A percentile compares a stretch with the other conserved stretches of the same genome.
These are phyloP conservation scores for Truncatella angustata DNA, from an alignment of 2,329 filamentous ascomycete genomes.

Conservation along the genomic window DNA sequence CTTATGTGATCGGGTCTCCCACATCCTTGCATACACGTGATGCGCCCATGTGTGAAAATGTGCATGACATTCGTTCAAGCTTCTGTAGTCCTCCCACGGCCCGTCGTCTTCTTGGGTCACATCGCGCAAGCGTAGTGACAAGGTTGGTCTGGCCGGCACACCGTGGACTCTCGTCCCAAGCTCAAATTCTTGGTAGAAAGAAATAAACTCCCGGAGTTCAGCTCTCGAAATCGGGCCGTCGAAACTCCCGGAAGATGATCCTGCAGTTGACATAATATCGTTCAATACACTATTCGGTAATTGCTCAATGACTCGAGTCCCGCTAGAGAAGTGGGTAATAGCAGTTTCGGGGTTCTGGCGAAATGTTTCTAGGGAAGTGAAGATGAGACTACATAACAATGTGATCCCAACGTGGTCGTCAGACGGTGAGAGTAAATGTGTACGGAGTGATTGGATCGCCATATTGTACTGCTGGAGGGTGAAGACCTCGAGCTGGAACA, in stretches of 20 bases:
- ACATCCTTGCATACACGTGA: neutral
- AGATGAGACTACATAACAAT: slow-evolving; percentile 31
- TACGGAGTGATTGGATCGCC: slow-evolving; percentile 31
- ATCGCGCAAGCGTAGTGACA: neutral
- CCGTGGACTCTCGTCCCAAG: slow-evolving; percentile 11
- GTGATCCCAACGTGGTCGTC: slow-evolving; percentile 25
- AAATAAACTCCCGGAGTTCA: slow-evolving; percentile 18
- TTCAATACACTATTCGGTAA: slow-evolving; percentile 20
- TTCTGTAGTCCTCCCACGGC: slow-evolving; percentile 4
- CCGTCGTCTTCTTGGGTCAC: slow-evolving; percentile 1
- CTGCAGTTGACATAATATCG: neutral
- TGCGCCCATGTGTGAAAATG: neutral
- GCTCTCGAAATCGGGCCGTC: slow-evolving; percentile 13
- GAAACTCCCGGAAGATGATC: neutral
- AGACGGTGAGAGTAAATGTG: slow-evolving; percentile 20
- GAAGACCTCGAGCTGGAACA: slow-evolving; percentile 30
- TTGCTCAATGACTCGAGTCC: slow-evolving; percentile 28
- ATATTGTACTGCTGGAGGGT: slow-evolving; percentile 37
- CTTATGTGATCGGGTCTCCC: slow-evolving; percentile 7
- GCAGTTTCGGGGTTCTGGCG: slow-evolving; percentile 23
- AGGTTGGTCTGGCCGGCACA: neutral
- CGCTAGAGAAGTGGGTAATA: slow-evolving; percentile 27
- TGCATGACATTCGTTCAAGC: neutral
- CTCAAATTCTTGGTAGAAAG: slow-evolving; percentile 17
- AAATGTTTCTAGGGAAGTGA: slow-evolving; percentile 30